phyloP scores from a whole-genome alignment of 2,329 filamentous ascomycete species.

The Pleochaeta shiraiana region DNA sequence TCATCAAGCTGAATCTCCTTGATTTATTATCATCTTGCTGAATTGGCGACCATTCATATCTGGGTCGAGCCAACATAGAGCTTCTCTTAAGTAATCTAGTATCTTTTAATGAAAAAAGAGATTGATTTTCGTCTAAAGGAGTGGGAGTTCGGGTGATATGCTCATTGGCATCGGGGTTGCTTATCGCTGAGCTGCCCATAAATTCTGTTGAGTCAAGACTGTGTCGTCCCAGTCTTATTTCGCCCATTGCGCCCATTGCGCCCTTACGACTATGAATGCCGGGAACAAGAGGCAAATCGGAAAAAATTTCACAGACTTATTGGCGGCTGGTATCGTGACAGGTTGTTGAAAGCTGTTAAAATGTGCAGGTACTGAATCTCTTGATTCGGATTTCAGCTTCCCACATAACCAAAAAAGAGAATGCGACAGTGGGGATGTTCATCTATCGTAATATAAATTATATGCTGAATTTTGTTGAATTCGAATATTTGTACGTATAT shows the following conservation, averaged over 20 bases:
- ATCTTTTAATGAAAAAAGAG: not conserved
- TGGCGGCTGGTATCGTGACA: not conserved
- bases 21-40: slow-evolving; percentile 30
- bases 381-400: too few species aligned
- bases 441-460: too few species aligned
- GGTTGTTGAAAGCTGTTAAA: not conserved
- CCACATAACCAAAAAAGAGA: too few species aligned
- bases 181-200: not conserved
- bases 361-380: too few species aligned
- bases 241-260: not conserved
- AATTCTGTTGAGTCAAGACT: not conserved
- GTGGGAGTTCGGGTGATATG: not conserved
- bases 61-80: not conserved
- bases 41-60: not conserved
- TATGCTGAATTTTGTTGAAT: too few species aligned
- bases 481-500: too few species aligned
- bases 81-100: not conserved
- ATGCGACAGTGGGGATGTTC: too few species aligned
- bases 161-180: not conserved
- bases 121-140: not conserved
- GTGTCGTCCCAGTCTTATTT: not conserved
- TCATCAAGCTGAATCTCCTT: slow-evolving; percentile 47
- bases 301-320: not conserved
- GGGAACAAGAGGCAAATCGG: not conserved
- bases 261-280: not conserved